Evolutionary conservation across 1,139 yeast genomes (phyloP), one percentile per base, ranked within the genome.

Genomic region (Protomyces macrosporus): DNA sequence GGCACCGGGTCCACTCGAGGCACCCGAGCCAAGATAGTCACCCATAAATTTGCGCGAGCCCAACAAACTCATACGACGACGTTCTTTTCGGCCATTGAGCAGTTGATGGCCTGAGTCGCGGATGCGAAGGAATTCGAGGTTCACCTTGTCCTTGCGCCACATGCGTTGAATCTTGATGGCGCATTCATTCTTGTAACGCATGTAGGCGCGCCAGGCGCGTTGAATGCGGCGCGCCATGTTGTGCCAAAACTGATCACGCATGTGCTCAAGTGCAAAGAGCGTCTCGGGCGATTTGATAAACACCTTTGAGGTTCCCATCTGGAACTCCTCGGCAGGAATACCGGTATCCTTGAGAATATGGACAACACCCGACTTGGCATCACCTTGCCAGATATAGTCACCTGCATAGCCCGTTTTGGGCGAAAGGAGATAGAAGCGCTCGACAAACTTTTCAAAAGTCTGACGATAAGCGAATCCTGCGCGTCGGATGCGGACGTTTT

Each of bases 391-490:
- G 60, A 89, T 91, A 72, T 88, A 95, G 70, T 95, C 98, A 75
- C 99, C 98, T 3, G 98, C 99, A 76, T 95, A 95, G 3, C 97
- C 95, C 42, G 98, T 91, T 69, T 85, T 83, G 2, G 91, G 84
- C 0, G 98, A 90, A 62, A 95, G 79, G 64, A 95, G 77, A 74
- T 90, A 93, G 74, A 95, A 95, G 72, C 98, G 81, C 76, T 95
- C 97, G n/a, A 90, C 97, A 74, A 95, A 95, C 75, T 91, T 90
- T 65, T 93, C 98, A 76, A 91, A 95, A 0, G 97, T 89, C 68
- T 96, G 96, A 77, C 99, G 86, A 72, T 91, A 93, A 1, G 99
- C 98, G 76, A 95, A 95, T 60, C 99, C 99, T 0, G 99, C 98
- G 78, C 98, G 87, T 79, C 98, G 85, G 70, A 95, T 95, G 69